Base-by-base conservation (phyloP, 2,329 filamentous ascomycete genomes). In the Talaromyces sp. region DNA sequence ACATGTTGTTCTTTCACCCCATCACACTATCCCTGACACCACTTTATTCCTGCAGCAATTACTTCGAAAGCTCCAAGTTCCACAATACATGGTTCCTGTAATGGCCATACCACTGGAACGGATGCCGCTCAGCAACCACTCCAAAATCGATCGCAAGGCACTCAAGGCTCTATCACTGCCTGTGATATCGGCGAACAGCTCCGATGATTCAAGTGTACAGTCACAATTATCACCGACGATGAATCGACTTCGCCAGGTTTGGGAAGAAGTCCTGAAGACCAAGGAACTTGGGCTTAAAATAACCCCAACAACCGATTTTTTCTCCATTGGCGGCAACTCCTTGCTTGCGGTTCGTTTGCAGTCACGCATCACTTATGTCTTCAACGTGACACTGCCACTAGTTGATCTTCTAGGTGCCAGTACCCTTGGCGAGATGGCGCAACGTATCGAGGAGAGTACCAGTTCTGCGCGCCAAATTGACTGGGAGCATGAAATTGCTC, bases 31-130 rank as follows among this genome's bases (percentile, higher is more conserved):
- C 7, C 33, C 45, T 3, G 47, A 64, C 24, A 49, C 31, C 16
- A 10, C n/a, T 43, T 69, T 39, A 22, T 45, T 22, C n/a, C 27
- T 81, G 11, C 35, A 63, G 2, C 69, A 75, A 1, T 72, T 74
- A 11, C 67, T 74, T 1, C 70, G 74, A 3, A 56, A 71, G 7
- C 39, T 80, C 31, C 70, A 73, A 1, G 22, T 79, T 4, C 78
- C 78, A 7, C 69, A 64, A 35, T 77, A 79, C 65, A 80, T 80
- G 79, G 58, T 68, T 39, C 77, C 78, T 0, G 71, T 72, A 19
- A 63, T 71, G 7, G 66, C 73, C 0, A 67, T 78, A n/a, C 64
- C 71, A 0, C 14, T 76, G 1, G 60, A 70, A 1, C 47, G 16
- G 1, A 31, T 79, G 7, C 77, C 76, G 2, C 62, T 73, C 2